Percentiles rank a stretch among this genome's conserved stretches.
Evolutionary conservation across 2,329 filamentous ascomycete species (phyloP).

Genomic region (Ophiocordyceps camponoti-floridani): DNA sequence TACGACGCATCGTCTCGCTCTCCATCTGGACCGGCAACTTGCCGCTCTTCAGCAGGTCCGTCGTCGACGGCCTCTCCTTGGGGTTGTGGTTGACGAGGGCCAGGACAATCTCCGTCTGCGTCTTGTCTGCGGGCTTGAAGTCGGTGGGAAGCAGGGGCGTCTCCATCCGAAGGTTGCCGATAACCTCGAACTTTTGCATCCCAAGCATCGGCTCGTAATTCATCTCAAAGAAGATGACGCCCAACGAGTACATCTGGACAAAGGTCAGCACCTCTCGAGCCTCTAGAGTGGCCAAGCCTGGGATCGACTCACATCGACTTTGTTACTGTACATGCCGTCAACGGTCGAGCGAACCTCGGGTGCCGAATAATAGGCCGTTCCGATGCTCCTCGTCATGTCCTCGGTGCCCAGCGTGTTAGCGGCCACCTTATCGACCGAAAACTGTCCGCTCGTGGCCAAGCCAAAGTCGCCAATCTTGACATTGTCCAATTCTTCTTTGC

Average conservation of each 20-base stretch:
- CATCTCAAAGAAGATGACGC: constrained; percentile 98
- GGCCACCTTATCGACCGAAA: constrained; percentile 38
- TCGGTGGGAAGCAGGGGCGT: constrained; percentile 52
- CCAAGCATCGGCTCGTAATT: constrained; percentile 52
- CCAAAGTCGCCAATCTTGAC: constrained; percentile 97
- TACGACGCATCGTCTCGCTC: constrained; percentile 74
- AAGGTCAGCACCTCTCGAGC: neutral
- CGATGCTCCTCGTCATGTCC: constrained; percentile 54
- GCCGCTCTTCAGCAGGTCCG: constrained; percentile 67
- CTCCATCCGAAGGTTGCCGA: constrained; percentile 51
- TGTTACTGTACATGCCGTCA: constrained; percentile 67
- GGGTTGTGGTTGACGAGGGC: constrained; percentile 70
- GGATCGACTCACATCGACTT: constrained; percentile 54
- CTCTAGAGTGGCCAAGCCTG: neutral
- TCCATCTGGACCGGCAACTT: constrained; percentile 84
- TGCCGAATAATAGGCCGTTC: constrained; percentile 80
- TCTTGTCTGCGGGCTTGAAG: constrained; percentile 52
- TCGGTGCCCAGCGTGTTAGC: constrained; percentile 24
- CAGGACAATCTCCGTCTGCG: constrained; percentile 61
- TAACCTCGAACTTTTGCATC: constrained; percentile 44
- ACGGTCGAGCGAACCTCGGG: constrained; percentile 71
- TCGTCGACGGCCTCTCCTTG: constrained; percentile 63
- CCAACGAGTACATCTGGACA: constrained; percentile 75
- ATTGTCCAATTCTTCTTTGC: constrained; percentile 59
- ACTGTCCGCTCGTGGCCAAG: constrained; percentile 75